A percentile compares a stretch with the other conserved stretches of the same genome.
Evolutionary conservation across 805 yeast genomes (phyloP).

Genomic region (Yarrowia sp.): DNA sequence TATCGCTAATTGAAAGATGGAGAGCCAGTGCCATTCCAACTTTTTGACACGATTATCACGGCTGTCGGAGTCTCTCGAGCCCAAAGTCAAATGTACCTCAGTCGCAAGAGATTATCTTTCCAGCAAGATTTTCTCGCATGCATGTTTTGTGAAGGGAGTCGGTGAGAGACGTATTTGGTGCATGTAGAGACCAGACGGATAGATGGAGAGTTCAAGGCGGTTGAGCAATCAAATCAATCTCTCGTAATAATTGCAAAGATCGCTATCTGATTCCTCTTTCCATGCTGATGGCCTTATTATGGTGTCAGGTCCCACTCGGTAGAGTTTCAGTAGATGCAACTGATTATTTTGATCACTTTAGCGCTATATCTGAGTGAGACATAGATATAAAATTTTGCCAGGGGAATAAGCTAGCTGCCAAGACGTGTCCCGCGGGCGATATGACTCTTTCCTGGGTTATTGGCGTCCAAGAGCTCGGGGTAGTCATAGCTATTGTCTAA

Average conservation of each 20-base stretch:
- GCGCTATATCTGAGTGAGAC: slow-evolving; percentile 5
- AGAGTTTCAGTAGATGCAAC: neutral
- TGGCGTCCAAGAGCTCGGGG: neutral
- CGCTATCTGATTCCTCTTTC: too few species aligned
- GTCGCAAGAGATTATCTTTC: neutral
- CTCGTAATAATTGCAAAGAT: too few species aligned
- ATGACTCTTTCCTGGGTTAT: neutral
- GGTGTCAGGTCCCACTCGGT: neutral
- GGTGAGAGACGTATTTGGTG: neutral
- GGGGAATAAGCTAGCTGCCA: neutral
- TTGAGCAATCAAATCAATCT: too few species aligned
- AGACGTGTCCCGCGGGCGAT: neutral
- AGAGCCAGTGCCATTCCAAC: neutral
- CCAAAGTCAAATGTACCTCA: neutral
- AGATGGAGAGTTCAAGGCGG: too few species aligned
- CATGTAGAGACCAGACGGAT: neutral
- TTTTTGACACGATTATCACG: neutral
- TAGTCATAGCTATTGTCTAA: too few species aligned
- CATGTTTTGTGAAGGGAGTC: neutral
- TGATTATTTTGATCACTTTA: slow-evolving; percentile 6
- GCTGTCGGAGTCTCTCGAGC: neutral
- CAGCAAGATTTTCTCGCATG: neutral
- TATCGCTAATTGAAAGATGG: neutral
- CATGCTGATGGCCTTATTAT: too few species aligned
- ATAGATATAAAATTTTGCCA: neutral